Evolutionary conservation across 2,329 filamentous ascomycete genomes (phyloP).

Genomic region (Paramyrothecium roridum): DNA sequence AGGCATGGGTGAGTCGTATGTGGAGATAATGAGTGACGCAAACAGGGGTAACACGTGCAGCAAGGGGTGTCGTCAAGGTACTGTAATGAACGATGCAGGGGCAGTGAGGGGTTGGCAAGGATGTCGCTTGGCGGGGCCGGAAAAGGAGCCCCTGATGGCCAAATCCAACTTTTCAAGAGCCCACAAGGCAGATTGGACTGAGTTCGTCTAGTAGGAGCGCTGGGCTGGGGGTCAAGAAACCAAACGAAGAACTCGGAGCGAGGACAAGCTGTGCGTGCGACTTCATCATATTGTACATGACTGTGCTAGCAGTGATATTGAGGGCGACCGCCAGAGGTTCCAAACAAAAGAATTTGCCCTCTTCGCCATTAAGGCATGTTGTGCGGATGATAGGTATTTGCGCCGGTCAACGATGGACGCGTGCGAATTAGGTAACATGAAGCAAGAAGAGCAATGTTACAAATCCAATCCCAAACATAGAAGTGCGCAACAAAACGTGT

Average conservation of each 20-base stretch:
- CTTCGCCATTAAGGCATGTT: slow-evolving; percentile 23
- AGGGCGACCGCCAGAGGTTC: background rate
- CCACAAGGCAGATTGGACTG: slow-evolving; percentile 28
- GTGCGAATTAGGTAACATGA: slow-evolving; percentile 21
- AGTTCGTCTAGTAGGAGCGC: slow-evolving; percentile 26
- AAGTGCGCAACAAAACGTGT: slow-evolving; percentile 2
- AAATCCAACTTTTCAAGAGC: slow-evolving; percentile 24
- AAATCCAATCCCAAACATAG: slow-evolving; percentile 25
- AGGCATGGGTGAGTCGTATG: background rate
- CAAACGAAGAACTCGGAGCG: slow-evolving; percentile 27
- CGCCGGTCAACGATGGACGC: slow-evolving; percentile 16
- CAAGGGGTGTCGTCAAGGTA: background rate
- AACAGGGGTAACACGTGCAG: background rate
- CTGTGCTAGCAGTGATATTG: slow-evolving; percentile 22
- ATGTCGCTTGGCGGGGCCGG: background rate
- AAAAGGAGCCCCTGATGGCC: slow-evolving; percentile 17
- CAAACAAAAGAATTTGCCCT: slow-evolving; percentile 23
- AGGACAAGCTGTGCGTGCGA: slow-evolving; percentile 28
- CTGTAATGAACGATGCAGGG: background rate
- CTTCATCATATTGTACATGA: slow-evolving; percentile 56
- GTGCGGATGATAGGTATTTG: slow-evolving; percentile 9
- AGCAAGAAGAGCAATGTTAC: slow-evolving; percentile 20
- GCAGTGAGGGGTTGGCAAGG: background rate
- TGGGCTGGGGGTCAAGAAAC: slow-evolving; percentile 9
- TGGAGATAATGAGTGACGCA: background rate